Conservation (phyloP, 1,284 basidiomycete genomes). For the Agroathelia rolfsii region DNA sequence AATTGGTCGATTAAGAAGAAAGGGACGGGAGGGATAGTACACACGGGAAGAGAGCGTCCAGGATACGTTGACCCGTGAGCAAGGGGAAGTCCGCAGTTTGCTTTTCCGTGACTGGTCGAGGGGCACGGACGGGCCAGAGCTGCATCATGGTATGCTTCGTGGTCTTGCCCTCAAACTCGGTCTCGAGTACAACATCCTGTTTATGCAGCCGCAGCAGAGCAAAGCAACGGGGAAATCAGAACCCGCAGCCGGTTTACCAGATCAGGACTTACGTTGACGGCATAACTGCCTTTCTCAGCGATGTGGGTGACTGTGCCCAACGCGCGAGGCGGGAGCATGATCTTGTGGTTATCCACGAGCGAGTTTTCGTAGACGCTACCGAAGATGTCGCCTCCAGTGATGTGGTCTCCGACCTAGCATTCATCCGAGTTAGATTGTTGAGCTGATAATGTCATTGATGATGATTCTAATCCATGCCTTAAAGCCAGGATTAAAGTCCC, state of each 20-base stretch:
- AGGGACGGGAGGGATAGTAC: constrained; percentile 18
- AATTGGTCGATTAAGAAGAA: too few species aligned
- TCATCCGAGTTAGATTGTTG: constrained; percentile 5
- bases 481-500: constrained; percentile 94
- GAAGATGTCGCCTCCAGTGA: constrained; percentile 94
- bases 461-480: constrained; percentile 36
- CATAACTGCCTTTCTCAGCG: constrained; percentile 91
- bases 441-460: constrained; percentile 4
- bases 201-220: constrained; percentile 7
- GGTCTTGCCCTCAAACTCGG: constrained; percentile 94
- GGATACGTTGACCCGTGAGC: constrained; percentile 92
- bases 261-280: constrained; percentile 63
- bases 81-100: constrained; percentile 89
- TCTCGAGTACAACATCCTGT: constrained; percentile 92
- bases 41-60: constrained; percentile 94
- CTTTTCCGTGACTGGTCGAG: constrained; percentile 92
- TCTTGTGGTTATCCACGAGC: constrained; percentile 92
- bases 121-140: constrained; percentile 97
- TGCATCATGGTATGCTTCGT: constrained; percentile 96
- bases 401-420: constrained; percentile 83
- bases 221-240: constrained; percentile 1
- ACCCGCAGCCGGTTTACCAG: too few species aligned
- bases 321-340: constrained; percentile 90
- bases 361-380: constrained; percentile 97
- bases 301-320: constrained; percentile 93